phyloP scores from a whole-genome alignment of 257 asterid species.

The Jacaranda copaia region DNA sequence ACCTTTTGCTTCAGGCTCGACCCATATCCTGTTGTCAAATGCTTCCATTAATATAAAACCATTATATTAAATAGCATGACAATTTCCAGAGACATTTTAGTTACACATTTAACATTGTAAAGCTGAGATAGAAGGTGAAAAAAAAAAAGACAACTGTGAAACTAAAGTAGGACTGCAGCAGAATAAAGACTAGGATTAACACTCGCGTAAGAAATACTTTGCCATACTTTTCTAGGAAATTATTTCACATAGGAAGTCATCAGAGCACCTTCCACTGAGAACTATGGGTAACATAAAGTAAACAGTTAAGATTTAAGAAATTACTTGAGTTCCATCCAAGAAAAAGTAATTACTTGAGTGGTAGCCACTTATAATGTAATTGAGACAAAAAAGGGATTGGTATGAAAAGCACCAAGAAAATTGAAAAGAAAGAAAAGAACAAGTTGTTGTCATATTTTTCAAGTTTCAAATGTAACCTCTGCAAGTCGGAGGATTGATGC shows the following conservation, averaged over 20 bases:
- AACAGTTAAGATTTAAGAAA: too few species aligned
- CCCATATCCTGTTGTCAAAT: slow-evolving; percentile 63
- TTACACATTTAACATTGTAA: too few species aligned
- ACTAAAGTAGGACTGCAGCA: background rate
- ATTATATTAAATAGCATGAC: too few species aligned
- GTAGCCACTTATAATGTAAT: background rate
- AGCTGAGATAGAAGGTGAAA: background rate
- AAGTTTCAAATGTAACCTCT: background rate
- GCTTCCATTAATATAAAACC: too few species aligned
- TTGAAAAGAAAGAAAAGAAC: background rate
- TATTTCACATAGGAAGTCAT: too few species aligned
- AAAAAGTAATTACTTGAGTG: too few species aligned
- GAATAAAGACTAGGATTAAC: slow-evolving; percentile 18
- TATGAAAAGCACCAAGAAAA: background rate
- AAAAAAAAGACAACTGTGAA: background rate
- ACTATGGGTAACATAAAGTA: too few species aligned
- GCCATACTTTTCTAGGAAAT: background rate
- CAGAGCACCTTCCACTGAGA: too few species aligned
- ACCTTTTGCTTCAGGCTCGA: slow-evolving; percentile 66
- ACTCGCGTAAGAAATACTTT: background rate
- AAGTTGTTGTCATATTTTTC: background rate
- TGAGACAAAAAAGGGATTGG: slow-evolving; percentile 18
- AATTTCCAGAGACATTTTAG: too few species aligned
- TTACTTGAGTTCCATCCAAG: too few species aligned
- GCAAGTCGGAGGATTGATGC: background rate